Base-by-base conservation (phyloP, 495 filamentous ascomycete genomes). In the Rhypophila decipiens region DNA sequence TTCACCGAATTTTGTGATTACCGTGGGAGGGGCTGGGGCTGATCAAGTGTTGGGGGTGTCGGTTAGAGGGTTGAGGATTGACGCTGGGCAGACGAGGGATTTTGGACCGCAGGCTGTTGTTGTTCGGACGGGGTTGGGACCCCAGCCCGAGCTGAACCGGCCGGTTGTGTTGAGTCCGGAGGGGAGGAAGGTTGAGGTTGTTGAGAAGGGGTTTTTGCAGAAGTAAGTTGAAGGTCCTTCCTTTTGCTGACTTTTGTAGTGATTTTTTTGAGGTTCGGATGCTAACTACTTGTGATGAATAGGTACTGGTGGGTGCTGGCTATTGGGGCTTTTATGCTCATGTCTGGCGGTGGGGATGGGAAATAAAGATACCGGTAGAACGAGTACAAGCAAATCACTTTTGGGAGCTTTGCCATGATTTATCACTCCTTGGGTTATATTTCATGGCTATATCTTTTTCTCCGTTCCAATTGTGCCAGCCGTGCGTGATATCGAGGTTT, bases 191-290 rank as follows among this genome's bases (percentile, higher is more conserved):
- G 70, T 70, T 18, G 61, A 74, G 37, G 73, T 66, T 39, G 73
- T 66, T 59, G 80, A 87, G 74, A 87, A 86, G 74, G 71, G 72
- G 0, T 78, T 87, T 51, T 61, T 87, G 38, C 84, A 87, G 64
- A 86, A 85, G 82, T 86, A 67, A n/a, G n/a, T n/a, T n/a, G n/a
- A n/a, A n/a, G n/a, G n/a, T n/a, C n/a, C n/a, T 35, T 71, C 71
- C 49, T 53, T 72, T 37, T 63, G 67, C 53, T 67, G 64, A 9
- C 18, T 23, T 40, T 18, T 7, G n/a, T 21, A 40, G 35, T 19
- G 17, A 20, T 21, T 12, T 42, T 15, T 22, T 52, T 47, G 37
- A 33, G 42, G 46, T 23, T 3, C 24, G 19, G n/a, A 20, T 24
- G 15, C 52, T 35, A 15, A 51, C 40, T 44, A 24, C 44, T 57